Evolutionary conservation across 108 stramenopile species (phyloP), one percentile per base, ranked within the genome.

Genomic region (Aurantiochytrium sp.): DNA sequence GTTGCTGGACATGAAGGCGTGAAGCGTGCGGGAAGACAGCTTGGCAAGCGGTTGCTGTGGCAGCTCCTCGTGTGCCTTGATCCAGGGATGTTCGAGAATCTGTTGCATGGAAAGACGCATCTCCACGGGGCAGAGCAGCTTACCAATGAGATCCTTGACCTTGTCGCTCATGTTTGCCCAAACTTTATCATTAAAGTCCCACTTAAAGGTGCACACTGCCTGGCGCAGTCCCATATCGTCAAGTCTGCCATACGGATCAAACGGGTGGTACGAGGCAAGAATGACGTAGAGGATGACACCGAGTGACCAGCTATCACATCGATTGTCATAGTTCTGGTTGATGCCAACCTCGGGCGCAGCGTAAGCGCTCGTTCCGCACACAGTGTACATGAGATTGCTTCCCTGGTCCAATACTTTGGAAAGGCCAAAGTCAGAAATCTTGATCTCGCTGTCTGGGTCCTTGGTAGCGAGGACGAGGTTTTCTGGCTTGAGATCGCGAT

Each of bases 341-440:
- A 95, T 94, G 60, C 97, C 89, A 89, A 98, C 96, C 90, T 98
- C 97, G 16, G 97, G 96, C 5, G 96, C 96, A n/a, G 96, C 97
- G 90, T 98, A 98, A 5, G 96, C 96, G 14, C 96, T 96, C 87
- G 97, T 98, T 55, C 97, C 97, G 90, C 97, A 98, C 91, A 96
- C 96, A 4, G 97, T 98, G 16, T 93, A 95, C n/a, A 98, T 92
- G 8, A 92, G 92, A 12, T 95, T 95, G 59, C 51, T 47, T 14
- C 94, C 95, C 45, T 90, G 92, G 4, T 91, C 91, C 16, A 95
- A 90, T 58, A 94, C 94, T 91, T 99, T 97, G 72, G 97, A 97
- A 87, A 99, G 98, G 28, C 99, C 99, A 90, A 99, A 99, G 91
- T 99, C 99, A 29, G 98, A 98, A 90, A 99, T 96, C 92, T 99